A percentile compares a stretch with the other conserved stretches of the same genome.
Conservation (phyloP, 2,329 filamentous ascomycete genomes). For the Ceratocystiopsis brevicomis region DNA sequence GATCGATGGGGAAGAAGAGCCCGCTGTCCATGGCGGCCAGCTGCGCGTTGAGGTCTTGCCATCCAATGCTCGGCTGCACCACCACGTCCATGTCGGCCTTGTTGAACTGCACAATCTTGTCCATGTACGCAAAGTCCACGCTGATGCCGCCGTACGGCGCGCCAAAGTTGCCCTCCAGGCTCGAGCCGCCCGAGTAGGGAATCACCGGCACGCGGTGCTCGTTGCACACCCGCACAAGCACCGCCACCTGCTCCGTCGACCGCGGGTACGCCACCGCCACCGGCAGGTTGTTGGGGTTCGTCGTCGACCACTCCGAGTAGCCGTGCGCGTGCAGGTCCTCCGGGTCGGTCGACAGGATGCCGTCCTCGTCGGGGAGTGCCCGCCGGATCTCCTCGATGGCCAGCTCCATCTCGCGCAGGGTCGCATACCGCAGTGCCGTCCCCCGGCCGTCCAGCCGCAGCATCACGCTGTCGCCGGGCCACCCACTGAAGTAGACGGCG, state of each 20-base stretch:
- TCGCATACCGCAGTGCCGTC: conserved; percentile 20
- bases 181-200: conserved; percentile 70
- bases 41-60: conserved; percentile 70
- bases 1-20: conserved; percentile 82
- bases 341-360: conserved; percentile 42
- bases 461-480: conserved; percentile 6
- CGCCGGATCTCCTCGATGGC: conserved; percentile 26
- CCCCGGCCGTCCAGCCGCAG: conserved; percentile 14
- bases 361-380: conserved; percentile 24
- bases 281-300: conserved; percentile 39
- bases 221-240: conserved; percentile 50
- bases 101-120: conserved; percentile 60
- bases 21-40: conserved; percentile 49
- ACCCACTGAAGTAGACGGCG: conserved; percentile 11
- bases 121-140: conserved; percentile 80
- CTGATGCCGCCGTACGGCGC: conserved; percentile 74
- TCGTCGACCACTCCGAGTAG: conserved; percentile 49
- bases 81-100: conserved; percentile 83
- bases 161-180: conserved; percentile 77
- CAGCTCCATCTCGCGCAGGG: conserved; percentile 23
- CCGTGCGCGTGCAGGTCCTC: conserved; percentile 43
- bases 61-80: conserved; percentile 79
- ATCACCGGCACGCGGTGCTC: conserved; percentile 70
- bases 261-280: conserved; percentile 47
- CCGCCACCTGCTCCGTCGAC: conserved; percentile 38